These are phyloP conservation scores for Colletotrichum sp. DNA, from an alignment of 2,329 filamentous ascomycete genomes.

Conservation along the genomic window DNA sequence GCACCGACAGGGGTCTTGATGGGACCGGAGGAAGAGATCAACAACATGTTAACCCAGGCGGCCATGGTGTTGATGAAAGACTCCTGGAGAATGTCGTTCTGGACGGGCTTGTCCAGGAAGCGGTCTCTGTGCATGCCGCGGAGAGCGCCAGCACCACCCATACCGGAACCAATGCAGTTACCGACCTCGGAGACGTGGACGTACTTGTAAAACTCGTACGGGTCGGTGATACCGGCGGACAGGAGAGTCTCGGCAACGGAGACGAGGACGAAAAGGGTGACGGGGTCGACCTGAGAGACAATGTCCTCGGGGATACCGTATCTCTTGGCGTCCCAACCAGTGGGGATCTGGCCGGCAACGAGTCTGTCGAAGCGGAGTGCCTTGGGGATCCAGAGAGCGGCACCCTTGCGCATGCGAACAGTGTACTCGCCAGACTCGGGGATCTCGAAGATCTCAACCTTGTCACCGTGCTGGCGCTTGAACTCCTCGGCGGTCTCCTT, in stretches of 20 bases:
- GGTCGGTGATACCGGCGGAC: constrained; percentile 94
- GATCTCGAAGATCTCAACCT: constrained; percentile 97
- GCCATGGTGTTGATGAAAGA: constrained; percentile 99
- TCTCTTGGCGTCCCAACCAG: constrained; percentile 94
- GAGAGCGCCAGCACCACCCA: constrained; percentile 91
- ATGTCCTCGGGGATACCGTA: constrained; percentile 98
- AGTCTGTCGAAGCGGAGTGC: constrained; percentile 96
- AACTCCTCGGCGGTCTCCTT: constrained; percentile 98
- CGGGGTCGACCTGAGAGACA: constrained; percentile 94
- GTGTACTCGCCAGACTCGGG: constrained; percentile 92
- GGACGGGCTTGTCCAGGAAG: constrained; percentile 93
- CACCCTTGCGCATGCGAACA: constrained; percentile 93
- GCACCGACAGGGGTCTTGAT: constrained; percentile 99
- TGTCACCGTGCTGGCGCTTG: constrained; percentile 94
- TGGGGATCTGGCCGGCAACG: constrained; percentile 95
- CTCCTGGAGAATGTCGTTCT: constrained; percentile 98
- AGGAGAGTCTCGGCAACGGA: constrained; percentile 92
- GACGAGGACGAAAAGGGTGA: constrained; percentile 93
- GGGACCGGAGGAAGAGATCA: constrained; percentile 94
- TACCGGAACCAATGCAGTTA: constrained; percentile 98
- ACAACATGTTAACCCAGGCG: constrained; percentile 99
- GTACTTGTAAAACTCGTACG: constrained; percentile 99
- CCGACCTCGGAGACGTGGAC: constrained; percentile 97
- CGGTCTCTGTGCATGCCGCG: constrained; percentile 99
- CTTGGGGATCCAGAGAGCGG: constrained; percentile 94